Percentiles rank a stretch among this genome's conserved stretches.
These are phyloP conservation scores for Tricharina praecox DNA, from an alignment of 495 filamentous ascomycete species.

Conservation along the genomic window DNA sequence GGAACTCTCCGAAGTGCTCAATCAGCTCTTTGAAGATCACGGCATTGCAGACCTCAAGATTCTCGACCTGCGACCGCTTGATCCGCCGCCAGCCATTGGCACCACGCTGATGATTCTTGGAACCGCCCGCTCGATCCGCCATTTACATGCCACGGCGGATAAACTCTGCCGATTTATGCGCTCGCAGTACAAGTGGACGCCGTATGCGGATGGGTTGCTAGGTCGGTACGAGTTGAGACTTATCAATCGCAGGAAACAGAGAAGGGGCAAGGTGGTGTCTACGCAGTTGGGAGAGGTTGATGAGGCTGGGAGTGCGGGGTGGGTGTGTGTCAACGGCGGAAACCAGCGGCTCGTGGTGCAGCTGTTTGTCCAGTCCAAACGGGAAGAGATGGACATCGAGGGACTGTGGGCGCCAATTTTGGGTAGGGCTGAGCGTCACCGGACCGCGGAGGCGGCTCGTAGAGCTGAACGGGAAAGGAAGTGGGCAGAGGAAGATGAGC, in stretches of 20 bases:
- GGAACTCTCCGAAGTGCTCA: conserved; percentile 53
- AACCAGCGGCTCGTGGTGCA: conserved; percentile 59
- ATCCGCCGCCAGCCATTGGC: conserved; percentile 74
- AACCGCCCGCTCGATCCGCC: conserved; percentile 83
- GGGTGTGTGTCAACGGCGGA: conserved; percentile 88
- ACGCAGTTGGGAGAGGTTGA: conserved; percentile 35
- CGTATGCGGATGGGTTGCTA: conserved; percentile 71
- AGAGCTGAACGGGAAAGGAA: conserved; percentile 1
- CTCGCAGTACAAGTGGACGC: conserved; percentile 46
- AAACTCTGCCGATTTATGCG: conserved; percentile 75
- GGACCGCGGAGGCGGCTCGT: conserved; percentile 13
- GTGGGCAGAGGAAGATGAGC: conserved; percentile 6
- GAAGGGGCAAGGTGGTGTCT: conserved; percentile 56
- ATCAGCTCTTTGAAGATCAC: conserved; percentile 61
- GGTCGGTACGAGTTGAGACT: conserved; percentile 83
- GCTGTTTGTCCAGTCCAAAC: conserved; percentile 72
- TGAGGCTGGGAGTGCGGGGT: conserved; percentile 69
- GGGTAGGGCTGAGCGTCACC: conserved; percentile 30
- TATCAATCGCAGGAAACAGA: conserved; percentile 62
- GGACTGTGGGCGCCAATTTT: conserved; percentile 50
- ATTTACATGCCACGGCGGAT: conserved; percentile 83
- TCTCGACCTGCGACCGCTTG: conserved; percentile 64
- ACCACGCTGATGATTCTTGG: conserved; percentile 82
- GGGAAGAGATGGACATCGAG: conserved; percentile 70
- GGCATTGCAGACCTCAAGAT: conserved; percentile 64